Evolutionary conservation across 2,329 filamentous ascomycete genomes (phyloP).

Genomic region (Elsinoe necatrix): DNA sequence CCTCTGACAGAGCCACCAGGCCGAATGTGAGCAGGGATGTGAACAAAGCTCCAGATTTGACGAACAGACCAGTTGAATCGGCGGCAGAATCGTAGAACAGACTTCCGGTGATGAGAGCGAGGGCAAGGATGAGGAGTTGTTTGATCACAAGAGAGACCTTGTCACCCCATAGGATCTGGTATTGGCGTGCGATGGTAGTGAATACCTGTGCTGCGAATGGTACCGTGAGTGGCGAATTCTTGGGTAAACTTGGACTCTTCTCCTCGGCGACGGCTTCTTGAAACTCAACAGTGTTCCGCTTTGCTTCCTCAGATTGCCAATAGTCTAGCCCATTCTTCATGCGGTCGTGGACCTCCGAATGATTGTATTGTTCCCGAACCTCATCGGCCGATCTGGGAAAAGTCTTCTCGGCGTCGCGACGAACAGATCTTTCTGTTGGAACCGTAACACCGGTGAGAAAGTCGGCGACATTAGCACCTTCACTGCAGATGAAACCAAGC

Average conservation of each 20-base stretch:
- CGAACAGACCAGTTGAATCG: conserved; percentile 53
- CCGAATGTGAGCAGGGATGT: conserved; percentile 55
- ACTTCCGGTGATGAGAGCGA: conserved; percentile 56
- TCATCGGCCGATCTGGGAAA: conserved; percentile 38
- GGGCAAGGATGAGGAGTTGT: conserved; percentile 48
- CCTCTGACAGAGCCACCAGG: conserved; percentile 57
- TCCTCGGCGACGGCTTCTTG: conserved; percentile 44
- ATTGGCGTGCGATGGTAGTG: conserved; percentile 51
- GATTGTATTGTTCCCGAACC: conserved; percentile 45
- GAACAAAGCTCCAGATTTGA: conserved; percentile 57
- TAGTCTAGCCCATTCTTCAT: conserved; percentile 53
- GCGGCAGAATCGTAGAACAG: conserved; percentile 57
- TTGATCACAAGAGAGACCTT: conserved; percentile 57
- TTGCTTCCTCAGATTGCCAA: conserved; percentile 43
- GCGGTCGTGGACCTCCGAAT: conserved; percentile 40
- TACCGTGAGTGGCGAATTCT: conserved; percentile 49
- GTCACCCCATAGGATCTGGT: conserved; percentile 58
- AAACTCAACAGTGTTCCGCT: conserved; percentile 47
- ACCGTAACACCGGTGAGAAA: conserved; percentile 59
- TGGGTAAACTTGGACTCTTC: conserved; percentile 47
- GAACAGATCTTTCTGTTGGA: conserved; percentile 40
- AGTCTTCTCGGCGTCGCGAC: conserved; percentile 34
- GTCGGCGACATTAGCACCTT: conserved; percentile 57
- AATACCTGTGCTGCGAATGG: conserved; percentile 49
- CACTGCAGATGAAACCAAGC: conserved; percentile 54